Conservation (phyloP, 495 filamentous ascomycete species). For the Hypoxylon rickii region DNA sequence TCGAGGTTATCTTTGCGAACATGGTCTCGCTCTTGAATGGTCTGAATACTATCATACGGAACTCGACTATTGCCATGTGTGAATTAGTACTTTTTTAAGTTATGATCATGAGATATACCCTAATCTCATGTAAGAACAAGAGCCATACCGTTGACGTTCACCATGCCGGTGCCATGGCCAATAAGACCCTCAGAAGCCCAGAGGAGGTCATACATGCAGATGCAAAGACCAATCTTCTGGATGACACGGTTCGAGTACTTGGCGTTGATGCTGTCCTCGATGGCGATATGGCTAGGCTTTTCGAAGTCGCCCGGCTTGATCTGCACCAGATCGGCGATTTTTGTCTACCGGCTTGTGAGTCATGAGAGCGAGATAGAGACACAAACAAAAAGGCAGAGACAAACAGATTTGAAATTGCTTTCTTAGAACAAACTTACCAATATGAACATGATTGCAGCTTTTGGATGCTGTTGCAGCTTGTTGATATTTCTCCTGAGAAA, state of each 20-base stretch:
- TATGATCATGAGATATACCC: background rate
- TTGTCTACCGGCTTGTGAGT: slow-evolving; percentile 52
- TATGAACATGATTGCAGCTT: slow-evolving; percentile 46
- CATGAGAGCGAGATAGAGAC: too few species aligned
- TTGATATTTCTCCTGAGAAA: background rate
- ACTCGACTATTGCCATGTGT: slow-evolving; percentile 67
- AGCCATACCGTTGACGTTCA: slow-evolving; percentile 82
- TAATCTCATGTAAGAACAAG: background rate
- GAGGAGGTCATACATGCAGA: slow-evolving; percentile 86
- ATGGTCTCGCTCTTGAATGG: slow-evolving; percentile 93
- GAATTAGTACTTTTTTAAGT: background rate
- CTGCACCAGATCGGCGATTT: slow-evolving; percentile 88
- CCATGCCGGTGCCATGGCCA: slow-evolving; percentile 84
- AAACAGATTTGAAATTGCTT: too few species aligned
- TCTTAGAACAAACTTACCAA: slow-evolving; percentile 42
- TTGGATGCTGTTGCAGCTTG: background rate
- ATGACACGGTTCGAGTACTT: slow-evolving; percentile 82
- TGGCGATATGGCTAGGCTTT: slow-evolving; percentile 73
- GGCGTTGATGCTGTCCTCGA: slow-evolving; percentile 92
- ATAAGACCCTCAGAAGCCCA: slow-evolving; percentile 89
- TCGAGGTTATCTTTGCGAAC: slow-evolving; percentile 74
- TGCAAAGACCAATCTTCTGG: slow-evolving; percentile 84
- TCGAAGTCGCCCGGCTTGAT: slow-evolving; percentile 85
- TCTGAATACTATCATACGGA: slow-evolving; percentile 89
- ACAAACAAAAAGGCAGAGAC: too few species aligned